Base-by-base conservation (phyloP, 75 land plant genomes). In the Larix kaempferi region DNA sequence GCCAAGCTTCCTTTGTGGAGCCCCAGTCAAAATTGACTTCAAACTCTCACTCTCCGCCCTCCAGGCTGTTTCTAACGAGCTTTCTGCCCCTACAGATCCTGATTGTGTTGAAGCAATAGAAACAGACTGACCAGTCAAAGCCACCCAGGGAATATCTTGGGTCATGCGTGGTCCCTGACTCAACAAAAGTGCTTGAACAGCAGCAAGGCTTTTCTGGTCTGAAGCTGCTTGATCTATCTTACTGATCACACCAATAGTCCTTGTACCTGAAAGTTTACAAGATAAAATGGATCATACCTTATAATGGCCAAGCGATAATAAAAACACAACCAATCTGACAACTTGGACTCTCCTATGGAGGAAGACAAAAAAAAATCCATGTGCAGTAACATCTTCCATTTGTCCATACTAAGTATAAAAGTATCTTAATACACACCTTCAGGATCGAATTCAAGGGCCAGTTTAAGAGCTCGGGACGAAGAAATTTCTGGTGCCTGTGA, bases 11-110 rank as follows among this genome's bases (percentile, higher is more conserved):
- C 74, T 84, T 74, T 90, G 90, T 27, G 99, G 89, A 37, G 96
- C 94, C 6, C 93, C 92, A 62, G 88, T 77, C 58, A 98, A 69
- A 69, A 98, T 90, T 22, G 95, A 88, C 78, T 89, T 95, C 22
- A 98, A 78, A 78, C 91, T 90, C 78, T 98, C 99, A 80, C 82
- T 89, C 78, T 98, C 99, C 71, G 99, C 99, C 59, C 86, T 86
- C 99, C 99, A 98, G n/a, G 99, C 99, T 60, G 98, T 95, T 80
- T 98, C 99, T 57, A 98, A 74, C 0, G 99, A 95, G 59, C 79
- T 98, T 58, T 98, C 99, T 26, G 89, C 81, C 3, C 96, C 92
- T 73, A 78, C 89, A 77, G 87, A 82, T 13, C 96, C 92, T 81
- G 98, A 87, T 44, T 93, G 98, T 55, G 94, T 89, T 29, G 96